These are phyloP conservation scores for Balakata baccata DNA, from an alignment of 345 rosid species.

Conservation along the genomic window DNA sequence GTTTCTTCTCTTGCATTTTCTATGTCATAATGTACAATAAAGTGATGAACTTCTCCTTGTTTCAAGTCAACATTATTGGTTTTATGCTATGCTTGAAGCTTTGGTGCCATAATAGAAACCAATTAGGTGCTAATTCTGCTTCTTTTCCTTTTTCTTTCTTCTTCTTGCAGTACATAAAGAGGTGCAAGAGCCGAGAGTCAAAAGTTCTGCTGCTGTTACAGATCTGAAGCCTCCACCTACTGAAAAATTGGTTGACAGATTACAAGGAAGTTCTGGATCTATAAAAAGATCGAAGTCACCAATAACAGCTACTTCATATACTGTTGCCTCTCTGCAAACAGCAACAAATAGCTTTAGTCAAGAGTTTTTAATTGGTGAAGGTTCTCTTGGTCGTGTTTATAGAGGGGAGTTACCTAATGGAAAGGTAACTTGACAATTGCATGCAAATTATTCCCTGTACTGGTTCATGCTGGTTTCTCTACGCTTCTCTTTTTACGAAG, in stretches of 20 bases:
- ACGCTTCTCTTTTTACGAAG: not conserved
- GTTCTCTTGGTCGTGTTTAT: slow-evolving; percentile 97
- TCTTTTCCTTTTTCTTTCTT: not conserved
- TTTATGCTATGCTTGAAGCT: slow-evolving; percentile 15
- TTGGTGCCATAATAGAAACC: not conserved
- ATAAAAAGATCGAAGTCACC: slow-evolving; percentile 68
- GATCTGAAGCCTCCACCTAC: slow-evolving; percentile 70
- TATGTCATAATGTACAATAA: not conserved
- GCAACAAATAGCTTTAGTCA: slow-evolving; percentile 94
- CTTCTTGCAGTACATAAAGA: slow-evolving; percentile 39
- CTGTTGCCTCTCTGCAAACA: slow-evolving; percentile 80
- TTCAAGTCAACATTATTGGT: not conserved
- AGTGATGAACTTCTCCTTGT: slow-evolving; percentile 1
- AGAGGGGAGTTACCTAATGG: slow-evolving; percentile 81
- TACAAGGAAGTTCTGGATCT: slow-evolving; percentile 64
- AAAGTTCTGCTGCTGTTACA: slow-evolving; percentile 59
- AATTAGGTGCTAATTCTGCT: slow-evolving; percentile 6
- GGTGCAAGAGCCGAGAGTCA: slow-evolving; percentile 63
- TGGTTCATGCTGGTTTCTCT: not conserved
- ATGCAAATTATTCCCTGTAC: not conserved
- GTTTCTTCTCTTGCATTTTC: not conserved
- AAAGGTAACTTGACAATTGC: slow-evolving; percentile 48
- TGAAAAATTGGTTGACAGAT: slow-evolving; percentile 62
- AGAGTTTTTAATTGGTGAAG: slow-evolving; percentile 91
- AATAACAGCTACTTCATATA: slow-evolving; percentile 68